phyloP scores from a whole-genome alignment of 106 monocot genomes.

The Allium fistulosum region DNA sequence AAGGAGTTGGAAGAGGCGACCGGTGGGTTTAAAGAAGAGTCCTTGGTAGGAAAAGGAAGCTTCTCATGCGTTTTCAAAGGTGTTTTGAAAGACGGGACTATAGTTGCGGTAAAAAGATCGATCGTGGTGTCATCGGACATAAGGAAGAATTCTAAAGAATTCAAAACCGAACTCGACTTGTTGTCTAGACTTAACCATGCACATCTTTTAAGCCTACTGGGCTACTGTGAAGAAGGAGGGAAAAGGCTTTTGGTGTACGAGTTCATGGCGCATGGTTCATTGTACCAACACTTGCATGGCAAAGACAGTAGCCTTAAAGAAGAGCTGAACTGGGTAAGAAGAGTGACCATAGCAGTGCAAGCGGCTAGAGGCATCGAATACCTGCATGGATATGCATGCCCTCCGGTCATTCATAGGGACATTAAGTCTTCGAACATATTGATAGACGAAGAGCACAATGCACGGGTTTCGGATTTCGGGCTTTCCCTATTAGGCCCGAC shows the following conservation, averaged over 20 bases:
- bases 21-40: conserved; percentile 70
- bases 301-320: conserved; percentile 46
- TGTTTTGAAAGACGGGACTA: conserved; percentile 68
- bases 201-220: conserved; percentile 83
- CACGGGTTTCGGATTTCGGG: conserved; percentile 91
- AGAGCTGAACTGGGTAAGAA: conserved; percentile 65
- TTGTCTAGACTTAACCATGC: conserved; percentile 95
- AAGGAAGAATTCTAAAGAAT: conserved; percentile 84
- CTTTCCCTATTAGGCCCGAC: conserved; percentile 80
- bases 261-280: conserved; percentile 97
- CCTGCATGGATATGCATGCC: conserved; percentile 97
- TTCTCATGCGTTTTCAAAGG: conserved; percentile 98
- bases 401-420: conserved; percentile 93
- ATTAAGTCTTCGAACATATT: conserved; percentile 99
- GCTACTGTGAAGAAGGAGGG: conserved; percentile 89
- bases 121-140: conserved; percentile 40
- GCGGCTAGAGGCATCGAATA: conserved; percentile 96
- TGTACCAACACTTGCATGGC: conserved; percentile 93
- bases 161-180: conserved; percentile 85
- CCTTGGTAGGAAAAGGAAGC: conserved; percentile 86
- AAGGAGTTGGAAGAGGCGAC: conserved; percentile 89
- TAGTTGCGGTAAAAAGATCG: conserved; percentile 91
- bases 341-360: conserved; percentile 95
- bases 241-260: conserved; percentile 95
- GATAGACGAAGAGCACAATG: conserved; percentile 97